Percentiles rank a stretch among this genome's conserved stretches.
Evolutionary conservation across 352 stramenopile species (phyloP).

Genomic region (Phytophthora pisi): DNA sequence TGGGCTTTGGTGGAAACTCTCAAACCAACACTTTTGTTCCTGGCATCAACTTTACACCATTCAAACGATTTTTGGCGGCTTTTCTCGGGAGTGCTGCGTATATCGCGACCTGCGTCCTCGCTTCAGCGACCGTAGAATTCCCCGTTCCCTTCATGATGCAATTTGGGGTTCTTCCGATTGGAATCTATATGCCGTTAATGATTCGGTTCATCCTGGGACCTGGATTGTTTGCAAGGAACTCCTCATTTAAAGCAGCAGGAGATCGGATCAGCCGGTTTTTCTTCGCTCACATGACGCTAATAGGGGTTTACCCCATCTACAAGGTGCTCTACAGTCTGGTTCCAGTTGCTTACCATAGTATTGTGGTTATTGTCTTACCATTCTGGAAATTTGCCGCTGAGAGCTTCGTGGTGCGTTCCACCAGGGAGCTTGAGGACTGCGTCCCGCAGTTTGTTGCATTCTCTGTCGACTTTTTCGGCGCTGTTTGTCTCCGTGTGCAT

Average conservation of each 20-base stretch:
- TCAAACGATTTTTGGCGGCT: background rate
- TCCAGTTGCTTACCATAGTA: background rate
- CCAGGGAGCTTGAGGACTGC: background rate
- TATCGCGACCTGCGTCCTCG: background rate
- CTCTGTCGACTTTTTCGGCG: background rate
- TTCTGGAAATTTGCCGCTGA: background rate
- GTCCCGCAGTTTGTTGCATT: background rate
- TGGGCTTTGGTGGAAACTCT: background rate
- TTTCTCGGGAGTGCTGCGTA: background rate
- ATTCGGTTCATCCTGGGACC: background rate
- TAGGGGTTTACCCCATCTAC: background rate
- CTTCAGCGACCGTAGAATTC: background rate
- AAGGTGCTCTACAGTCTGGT: background rate
- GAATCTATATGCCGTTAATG: background rate
- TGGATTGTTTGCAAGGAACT: background rate
- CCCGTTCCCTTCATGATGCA: background rate
- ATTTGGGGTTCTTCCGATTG: background rate
- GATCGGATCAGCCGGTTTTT: background rate
- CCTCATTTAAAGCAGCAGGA: background rate
- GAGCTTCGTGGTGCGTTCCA: background rate
- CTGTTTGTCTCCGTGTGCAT: background rate
- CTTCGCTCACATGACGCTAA: background rate
- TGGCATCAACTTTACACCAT: background rate
- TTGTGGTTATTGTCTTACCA: background rate
- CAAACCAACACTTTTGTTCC: slow-evolving; percentile 1